Base-by-base conservation (phyloP, 2,329 filamentous ascomycete genomes). In the Paecilomyces fulvus region DNA sequence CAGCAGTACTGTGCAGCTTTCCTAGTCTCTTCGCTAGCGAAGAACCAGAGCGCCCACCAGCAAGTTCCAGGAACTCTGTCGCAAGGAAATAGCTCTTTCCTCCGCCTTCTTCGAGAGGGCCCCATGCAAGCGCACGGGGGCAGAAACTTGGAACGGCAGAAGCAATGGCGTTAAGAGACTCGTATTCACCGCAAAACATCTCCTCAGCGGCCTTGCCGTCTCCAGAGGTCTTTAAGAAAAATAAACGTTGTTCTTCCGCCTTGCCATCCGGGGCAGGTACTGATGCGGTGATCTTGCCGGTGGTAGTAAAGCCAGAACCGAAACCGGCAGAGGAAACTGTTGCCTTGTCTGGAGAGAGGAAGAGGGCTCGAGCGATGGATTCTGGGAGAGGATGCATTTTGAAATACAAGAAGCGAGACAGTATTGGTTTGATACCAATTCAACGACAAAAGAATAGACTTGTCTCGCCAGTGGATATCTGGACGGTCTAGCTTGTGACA, bases 101-200 rank as follows among this genome's bases (percentile, higher is more conserved):
- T 28, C 82, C 76, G 1, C 68, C 66, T 1, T 76, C 71, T 10
- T 77, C 71, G 9, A 86, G 74, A 0, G 71, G 61, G 1, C 92
- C 92, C 67, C 89, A 84, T 31, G 88, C 89, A 67, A 90, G 80
- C 0, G 89, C 87, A 51, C 79, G 79, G 0, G 92, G 91, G 66
- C 89, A 92, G 54, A 96, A 82, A 30, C 81, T 81, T 1, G 90
- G 88, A 0, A 94, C 87, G 12, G 79, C 78, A 50, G 77, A 67
- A 68, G 90, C 82, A 62, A 97, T 89, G 55, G 90, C 89, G 67
- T 91, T 92, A 55, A 96, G 83, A 2, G 90, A 95, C 52, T 83
- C 82, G 67, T 90, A 87, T 73, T 96, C 92, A 58, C 92, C 89
- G 83, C 65, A 63, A 60, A 73, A 70, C 70, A 74, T 75, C 51